Conservation (phyloP, 495 filamentous ascomycete genomes). For the Cercophora newfieldiana region DNA sequence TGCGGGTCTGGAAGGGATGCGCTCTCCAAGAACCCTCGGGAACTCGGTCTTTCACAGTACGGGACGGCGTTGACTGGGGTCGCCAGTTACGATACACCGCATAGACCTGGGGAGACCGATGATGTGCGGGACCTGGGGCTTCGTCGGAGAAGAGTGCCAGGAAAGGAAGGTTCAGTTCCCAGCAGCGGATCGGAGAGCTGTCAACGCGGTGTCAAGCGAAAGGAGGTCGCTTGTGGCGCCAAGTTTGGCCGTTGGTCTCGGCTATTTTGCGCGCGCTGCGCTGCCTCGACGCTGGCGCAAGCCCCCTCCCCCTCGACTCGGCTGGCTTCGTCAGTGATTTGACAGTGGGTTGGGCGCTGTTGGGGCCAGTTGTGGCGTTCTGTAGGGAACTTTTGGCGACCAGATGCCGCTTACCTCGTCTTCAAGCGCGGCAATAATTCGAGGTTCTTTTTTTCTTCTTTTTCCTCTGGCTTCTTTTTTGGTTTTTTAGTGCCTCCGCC, state of each 20-base stretch:
- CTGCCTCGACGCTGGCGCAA: not conserved
- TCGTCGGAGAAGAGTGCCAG: not conserved
- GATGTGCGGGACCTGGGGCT: no score
- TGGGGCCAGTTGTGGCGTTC: not conserved
- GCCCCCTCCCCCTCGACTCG: no score
- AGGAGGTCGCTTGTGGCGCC: conserved; percentile 10
- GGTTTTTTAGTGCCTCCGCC: not conserved
- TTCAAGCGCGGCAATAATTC: not conserved
- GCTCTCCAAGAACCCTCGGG: not conserved
- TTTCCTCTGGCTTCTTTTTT: not conserved
- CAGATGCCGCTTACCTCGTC: not conserved
- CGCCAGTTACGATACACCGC: not conserved
- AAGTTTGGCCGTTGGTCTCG: conserved; percentile 8
- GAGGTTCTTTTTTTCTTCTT: no score
- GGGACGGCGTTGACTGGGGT: not conserved
- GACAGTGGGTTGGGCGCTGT: not conserved
- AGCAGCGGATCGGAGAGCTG: not conserved
- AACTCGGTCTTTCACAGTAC: not conserved
- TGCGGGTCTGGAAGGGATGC: not conserved
- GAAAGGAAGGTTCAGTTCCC: not conserved
- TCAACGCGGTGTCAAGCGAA: not conserved
- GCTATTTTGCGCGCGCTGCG: not conserved
- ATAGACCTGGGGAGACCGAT: not conserved
- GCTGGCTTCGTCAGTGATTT: not conserved
- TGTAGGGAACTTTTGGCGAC: not conserved